Evolutionary conservation across 345 rosid genomes (phyloP), one percentile per base, ranked within the genome.

Genomic region (Salix suchowensis): DNA sequence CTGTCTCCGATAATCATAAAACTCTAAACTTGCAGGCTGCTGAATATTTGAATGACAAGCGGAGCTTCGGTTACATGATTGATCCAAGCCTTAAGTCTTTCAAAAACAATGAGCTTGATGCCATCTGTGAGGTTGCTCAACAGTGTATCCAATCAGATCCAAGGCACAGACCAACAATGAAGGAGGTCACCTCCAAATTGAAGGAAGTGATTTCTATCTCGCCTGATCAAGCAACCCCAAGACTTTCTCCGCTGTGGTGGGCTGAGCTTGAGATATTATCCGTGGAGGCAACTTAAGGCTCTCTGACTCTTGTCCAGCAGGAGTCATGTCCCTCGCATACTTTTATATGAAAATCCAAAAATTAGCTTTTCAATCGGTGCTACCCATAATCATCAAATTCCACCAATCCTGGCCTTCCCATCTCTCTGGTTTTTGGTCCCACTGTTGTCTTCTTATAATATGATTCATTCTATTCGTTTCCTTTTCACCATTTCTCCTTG

Each of bases 241-340:
- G 91, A 79, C 93, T 93, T 66, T 96, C 99, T 67, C 99, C 99
- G 18, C 86, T 93, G 19, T 96, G 99, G 99, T 96, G 98, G 98
- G 99, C 98, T 6, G 99, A 96, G 76, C 97, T 96, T 54, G 98
- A 96, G 90, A 89, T 96, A 80, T 79, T 93, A 78, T 95, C 98
- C 1, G 87, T 85, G 74, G 99, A 91, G 88, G 91, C 98, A 54
- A 90, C 90, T 32, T 94, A 80, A 87, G 10, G 18, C 48, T 26
- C 21, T 48, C 48, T 28, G 58, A 30, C 71, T 36, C 23, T 12
- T 72, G 42, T 28, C 52, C 44, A 30, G 46, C 46, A 42, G 46
- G 66, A 66, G 67, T 72, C 61, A 46, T n/a, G 30, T 60, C 44
- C 48, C 80, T 65, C 67, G 42, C 73, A 4, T 34, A 40, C 68